These are phyloP conservation scores for Keqinozyma sinolaborantium DNA, from an alignment of 1,139 yeast species.

Conservation along the genomic window DNA sequence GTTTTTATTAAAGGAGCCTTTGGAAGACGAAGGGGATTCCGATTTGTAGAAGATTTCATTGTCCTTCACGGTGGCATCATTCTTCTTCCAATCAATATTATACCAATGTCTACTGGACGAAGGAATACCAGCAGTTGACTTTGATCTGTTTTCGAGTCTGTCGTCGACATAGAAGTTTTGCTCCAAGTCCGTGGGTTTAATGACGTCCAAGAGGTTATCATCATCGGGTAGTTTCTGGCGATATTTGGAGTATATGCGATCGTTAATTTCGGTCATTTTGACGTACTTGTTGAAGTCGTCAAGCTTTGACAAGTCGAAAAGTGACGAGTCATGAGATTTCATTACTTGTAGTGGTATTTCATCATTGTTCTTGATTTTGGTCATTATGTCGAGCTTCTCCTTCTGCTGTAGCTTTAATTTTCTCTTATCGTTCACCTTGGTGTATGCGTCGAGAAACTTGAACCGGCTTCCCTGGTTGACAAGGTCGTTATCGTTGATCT, in stretches of 20 bases:
- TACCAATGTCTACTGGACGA: conserved; percentile 9
- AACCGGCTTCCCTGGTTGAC: conserved; percentile 21
- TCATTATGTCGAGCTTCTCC: background rate
- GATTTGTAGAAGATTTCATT: conserved; percentile 7
- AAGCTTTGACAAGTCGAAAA: conserved; percentile 31
- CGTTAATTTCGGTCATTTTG: conserved; percentile 34
- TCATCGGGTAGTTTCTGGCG: conserved; percentile 9
- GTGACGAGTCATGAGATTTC: conserved; percentile 18
- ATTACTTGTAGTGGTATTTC: conserved; percentile 26
- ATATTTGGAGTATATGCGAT: conserved; percentile 21
- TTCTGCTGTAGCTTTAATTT: background rate
- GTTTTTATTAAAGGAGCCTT: conserved; percentile 8
- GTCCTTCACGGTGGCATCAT: conserved; percentile 7
- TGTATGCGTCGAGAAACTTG: conserved; percentile 26
- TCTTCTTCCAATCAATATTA: conserved; percentile 10
- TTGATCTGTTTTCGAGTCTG: conserved; percentile 11
- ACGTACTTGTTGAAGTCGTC: conserved; percentile 37
- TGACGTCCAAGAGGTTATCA: conserved; percentile 25
- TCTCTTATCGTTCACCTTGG: conserved; percentile 14
- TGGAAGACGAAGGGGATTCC: conserved; percentile 8
- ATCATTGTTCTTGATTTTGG: conserved; percentile 5
- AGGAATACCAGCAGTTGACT: conserved; percentile 4
- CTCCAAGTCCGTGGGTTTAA: conserved; percentile 25
- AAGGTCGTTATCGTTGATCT: conserved; percentile 15
- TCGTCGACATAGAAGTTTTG: conserved; percentile 25